Evolutionary conservation across 345 rosid genomes (phyloP), one percentile per base, ranked within the genome.

Genomic region (Noccaea bulbosa): DNA sequence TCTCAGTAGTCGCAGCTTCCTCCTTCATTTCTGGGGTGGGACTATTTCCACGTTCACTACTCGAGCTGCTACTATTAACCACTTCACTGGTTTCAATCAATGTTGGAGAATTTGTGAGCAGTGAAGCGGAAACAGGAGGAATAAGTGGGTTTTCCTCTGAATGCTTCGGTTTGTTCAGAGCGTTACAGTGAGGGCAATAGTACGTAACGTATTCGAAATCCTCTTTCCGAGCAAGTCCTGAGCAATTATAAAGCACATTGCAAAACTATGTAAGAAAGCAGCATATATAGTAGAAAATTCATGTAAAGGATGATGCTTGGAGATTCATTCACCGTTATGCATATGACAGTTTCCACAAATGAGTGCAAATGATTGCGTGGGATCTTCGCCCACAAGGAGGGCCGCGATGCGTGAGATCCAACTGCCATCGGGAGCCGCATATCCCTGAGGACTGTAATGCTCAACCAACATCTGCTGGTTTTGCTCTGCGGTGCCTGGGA

Each of bases 371-470:
- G 97, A 94, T 59, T 92, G 98, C 3, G 86, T 80, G 33, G 97
- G 98, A 77, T 94, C 99, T 76, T 94, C 99, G 0, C 98, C 99
- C 7, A 89, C 98, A n/a, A 92, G 93, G 16, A 94, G 83, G 47
- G 98, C 99, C 8, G 97, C 99, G 24, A 94, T 61, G 44, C 96
- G 90, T 69, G 97, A 85, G 53, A 94, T 79, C 98, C 99, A 94
- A 50, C 96, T 91, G 48, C 92, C 91, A 3, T 84, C 91, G 10
- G 73, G 79, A 38, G 79, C 66, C 22, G 79, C 30, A 51, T 82
- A 76, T 69, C 86, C 91, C 63, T 83, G 86, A 32, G 88, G 85
- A 75, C 44, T 52, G 46, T 82, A 81, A 84, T 91, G 92, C 66
- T 83, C 81, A 41, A 89, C 96, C 50, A 81, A 73, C 67, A 85